Conservation (phyloP, 176 grass and related monocot genomes). For the Eleusine coracana region DNA sequence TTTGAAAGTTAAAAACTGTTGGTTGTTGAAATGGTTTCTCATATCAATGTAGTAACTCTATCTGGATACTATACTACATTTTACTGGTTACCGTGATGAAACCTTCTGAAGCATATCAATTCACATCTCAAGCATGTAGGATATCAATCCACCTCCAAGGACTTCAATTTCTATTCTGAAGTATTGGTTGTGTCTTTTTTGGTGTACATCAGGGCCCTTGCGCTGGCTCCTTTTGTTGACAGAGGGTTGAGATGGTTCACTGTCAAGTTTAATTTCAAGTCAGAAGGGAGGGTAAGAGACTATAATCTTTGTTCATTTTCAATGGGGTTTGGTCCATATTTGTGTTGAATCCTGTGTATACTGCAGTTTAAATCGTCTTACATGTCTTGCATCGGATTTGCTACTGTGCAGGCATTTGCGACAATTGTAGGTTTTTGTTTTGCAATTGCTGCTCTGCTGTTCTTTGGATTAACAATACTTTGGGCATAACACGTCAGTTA, state of each 20-base stretch:
- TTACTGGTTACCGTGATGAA: no score
- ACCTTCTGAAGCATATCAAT: conserved; percentile 7
- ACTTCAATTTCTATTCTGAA: conserved; percentile 8
- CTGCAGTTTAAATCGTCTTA: conserved; percentile 27
- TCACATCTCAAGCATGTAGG: conserved; percentile 4
- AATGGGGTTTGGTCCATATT: conserved; percentile 33
- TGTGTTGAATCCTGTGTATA: neutral
- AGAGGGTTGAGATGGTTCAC: conserved; percentile 93
- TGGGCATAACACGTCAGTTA: conserved; percentile 55
- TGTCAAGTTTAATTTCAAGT: conserved; percentile 78
- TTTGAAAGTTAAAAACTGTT: conserved; percentile 16
- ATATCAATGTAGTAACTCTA: neutral
- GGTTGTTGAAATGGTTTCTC: neutral
- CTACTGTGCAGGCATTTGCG: conserved; percentile 71
- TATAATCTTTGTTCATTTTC: neutral
- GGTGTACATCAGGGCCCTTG: conserved; percentile 62
- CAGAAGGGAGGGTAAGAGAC: conserved; percentile 70
- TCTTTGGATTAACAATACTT: conserved; percentile 79
- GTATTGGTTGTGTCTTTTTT: conserved; percentile 19
- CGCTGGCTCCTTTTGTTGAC: conserved; percentile 87
- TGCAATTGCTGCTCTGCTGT: conserved; percentile 62
- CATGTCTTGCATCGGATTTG: neutral
- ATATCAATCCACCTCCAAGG: neutral
- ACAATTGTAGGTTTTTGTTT: conserved; percentile 75
- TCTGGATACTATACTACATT: no score